Evolutionary conservation across 192 early-diverging fungal species (phyloP).

Genomic region (Rhizophagus sp.): DNA sequence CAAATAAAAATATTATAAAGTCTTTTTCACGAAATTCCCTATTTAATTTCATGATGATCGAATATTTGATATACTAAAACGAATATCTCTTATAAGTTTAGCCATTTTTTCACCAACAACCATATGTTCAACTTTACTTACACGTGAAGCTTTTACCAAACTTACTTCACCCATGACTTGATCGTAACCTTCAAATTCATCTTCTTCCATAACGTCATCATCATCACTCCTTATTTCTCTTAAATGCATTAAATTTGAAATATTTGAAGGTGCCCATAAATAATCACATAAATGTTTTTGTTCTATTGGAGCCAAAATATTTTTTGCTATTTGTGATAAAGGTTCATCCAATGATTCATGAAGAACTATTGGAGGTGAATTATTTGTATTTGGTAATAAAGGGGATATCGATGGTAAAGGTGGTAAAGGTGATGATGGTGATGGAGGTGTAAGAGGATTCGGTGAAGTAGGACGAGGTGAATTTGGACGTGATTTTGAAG

Average conservation of each 20-base stretch:
- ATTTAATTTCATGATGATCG: background rate
- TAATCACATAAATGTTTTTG: slow-evolving; percentile 26
- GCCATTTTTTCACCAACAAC: slow-evolving; percentile 25
- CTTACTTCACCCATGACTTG: slow-evolving; percentile 9
- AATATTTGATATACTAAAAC: background rate
- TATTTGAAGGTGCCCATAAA: slow-evolving; percentile 25
- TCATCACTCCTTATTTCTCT: slow-evolving; percentile 7
- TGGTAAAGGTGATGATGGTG: background rate
- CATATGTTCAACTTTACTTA: slow-evolving; percentile 24
- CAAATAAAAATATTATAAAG: too few species aligned
- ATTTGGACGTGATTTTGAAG: background rate
- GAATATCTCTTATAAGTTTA: slow-evolving; percentile 10
- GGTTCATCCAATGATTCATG: slow-evolving; percentile 23
- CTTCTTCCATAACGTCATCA: background rate
- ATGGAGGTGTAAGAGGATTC: background rate
- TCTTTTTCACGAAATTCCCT: background rate
- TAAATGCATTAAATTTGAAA: slow-evolving; percentile 26
- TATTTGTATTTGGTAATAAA: background rate
- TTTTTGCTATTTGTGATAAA: background rate
- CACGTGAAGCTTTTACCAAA: slow-evolving; percentile 3
- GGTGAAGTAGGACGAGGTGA: background rate
- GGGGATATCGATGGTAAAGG: background rate
- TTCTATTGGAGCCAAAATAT: slow-evolving; percentile 9
- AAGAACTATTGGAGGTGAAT: slow-evolving; percentile 9
- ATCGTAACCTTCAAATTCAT: slow-evolving; percentile 7